Percentiles rank a stretch among this genome's conserved stretches.
These are phyloP conservation scores for Nematocida parisii DNA, from an alignment of 371 early-diverging fungal genomes.

Conservation along the genomic window DNA sequence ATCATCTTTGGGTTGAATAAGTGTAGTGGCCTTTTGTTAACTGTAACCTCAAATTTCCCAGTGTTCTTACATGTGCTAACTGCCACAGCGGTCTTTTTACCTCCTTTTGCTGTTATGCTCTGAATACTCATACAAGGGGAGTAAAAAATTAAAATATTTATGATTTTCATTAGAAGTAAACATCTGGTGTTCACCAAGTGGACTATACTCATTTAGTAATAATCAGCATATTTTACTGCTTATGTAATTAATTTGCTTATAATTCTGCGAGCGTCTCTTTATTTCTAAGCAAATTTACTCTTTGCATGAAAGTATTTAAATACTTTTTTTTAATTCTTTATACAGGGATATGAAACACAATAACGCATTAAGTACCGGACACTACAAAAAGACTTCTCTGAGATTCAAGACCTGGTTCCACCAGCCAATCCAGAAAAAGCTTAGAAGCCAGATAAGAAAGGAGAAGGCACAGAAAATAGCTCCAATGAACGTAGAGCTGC, in stretches of 20 bases:
- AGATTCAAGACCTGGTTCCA: constrained; percentile 97
- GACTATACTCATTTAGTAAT: neutral
- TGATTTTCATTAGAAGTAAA: neutral
- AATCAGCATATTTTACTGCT: neutral
- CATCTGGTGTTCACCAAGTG: neutral
- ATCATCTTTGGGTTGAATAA: constrained; percentile 90
- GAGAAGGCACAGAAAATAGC: constrained; percentile 89
- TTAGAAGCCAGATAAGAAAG: constrained; percentile 79
- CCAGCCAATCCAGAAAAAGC: constrained; percentile 89
- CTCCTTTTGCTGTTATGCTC: constrained; percentile 64
- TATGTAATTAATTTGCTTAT: neutral
- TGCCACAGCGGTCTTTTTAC: constrained; percentile 96
- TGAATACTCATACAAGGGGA: constrained; percentile 57
- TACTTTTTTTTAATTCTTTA: constrained; percentile 62
- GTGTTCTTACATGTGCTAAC: constrained; percentile 95
- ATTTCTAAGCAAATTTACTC: neutral
- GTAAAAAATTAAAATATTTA: constrained; percentile 59
- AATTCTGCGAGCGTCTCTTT: neutral
- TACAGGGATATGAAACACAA: constrained; percentile 75
- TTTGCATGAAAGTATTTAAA: constrained; percentile 1
- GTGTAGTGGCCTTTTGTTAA: constrained; percentile 92
- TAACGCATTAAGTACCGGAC: constrained; percentile 91
- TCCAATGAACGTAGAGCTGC: constrained; percentile 91
- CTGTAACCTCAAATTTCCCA: constrained; percentile 81
- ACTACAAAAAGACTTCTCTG: constrained; percentile 96